phyloP scores from a whole-genome alignment of 1,139 yeast species.

The Taphrina pruni region DNA sequence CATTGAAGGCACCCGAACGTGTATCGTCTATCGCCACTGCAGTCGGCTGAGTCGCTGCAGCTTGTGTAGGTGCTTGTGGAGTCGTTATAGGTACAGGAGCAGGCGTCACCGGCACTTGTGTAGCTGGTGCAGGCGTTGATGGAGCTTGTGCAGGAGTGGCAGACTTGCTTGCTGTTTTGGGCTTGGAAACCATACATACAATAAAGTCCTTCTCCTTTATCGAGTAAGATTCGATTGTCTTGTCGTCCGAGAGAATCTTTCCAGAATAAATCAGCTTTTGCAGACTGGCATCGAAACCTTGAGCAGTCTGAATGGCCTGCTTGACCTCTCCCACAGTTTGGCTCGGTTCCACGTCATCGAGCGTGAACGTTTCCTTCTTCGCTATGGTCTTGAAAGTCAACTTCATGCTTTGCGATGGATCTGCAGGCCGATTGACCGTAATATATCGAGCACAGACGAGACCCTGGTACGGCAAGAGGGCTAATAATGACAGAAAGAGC shows the following conservation, averaged over 20 bases:
- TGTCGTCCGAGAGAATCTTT: constrained; percentile 84
- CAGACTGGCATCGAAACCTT: constrained; percentile 73
- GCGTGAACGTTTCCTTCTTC: constrained; percentile 83
- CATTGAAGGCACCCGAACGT: constrained; percentile 48
- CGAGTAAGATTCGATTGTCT: constrained; percentile 71
- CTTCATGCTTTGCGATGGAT: constrained; percentile 61
- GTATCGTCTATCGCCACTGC: constrained; percentile 47
- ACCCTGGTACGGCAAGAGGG: neutral
- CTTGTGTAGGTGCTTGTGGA: constrained; percentile 48
- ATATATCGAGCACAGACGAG: neutral
- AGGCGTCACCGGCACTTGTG: constrained; percentile 46
- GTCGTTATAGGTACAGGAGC: constrained; percentile 47
- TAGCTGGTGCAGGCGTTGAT: constrained; percentile 48
- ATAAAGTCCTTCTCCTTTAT: constrained; percentile 89
- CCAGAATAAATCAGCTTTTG: constrained; percentile 92
- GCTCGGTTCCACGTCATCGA: constrained; percentile 69
- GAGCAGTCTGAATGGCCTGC: constrained; percentile 70
- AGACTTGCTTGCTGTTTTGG: constrained; percentile 46
- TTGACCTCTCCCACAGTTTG: constrained; percentile 76
- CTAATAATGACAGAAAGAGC: neutral
- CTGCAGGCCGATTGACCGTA: neutral
- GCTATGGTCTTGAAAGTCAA: constrained; percentile 80
- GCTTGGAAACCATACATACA: constrained; percentile 73
- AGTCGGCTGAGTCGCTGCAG: constrained; percentile 48
- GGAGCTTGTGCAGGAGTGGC: constrained; percentile 48